These are phyloP conservation scores for Candida khao-thaluensis DNA, from an alignment of 805 yeast species.

Conservation along the genomic window DNA sequence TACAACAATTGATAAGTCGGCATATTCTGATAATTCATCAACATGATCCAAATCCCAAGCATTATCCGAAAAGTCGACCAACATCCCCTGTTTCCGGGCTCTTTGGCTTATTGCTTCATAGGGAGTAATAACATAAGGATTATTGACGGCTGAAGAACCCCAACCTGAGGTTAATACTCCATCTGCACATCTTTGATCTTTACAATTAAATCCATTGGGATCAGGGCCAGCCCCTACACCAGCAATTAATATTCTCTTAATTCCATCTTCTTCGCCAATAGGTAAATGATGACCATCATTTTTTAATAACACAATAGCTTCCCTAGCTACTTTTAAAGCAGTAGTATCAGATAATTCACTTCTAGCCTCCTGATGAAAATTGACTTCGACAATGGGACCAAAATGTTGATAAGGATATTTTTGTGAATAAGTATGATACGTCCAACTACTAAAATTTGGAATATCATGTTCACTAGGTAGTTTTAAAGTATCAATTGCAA, in stretches of 20 bases:
- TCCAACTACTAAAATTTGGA: slow-evolving; percentile 61
- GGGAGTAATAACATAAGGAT: slow-evolving; percentile 59
- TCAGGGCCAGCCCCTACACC: slow-evolving; percentile 55
- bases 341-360: slow-evolving; percentile 46
- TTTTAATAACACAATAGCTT: slow-evolving; percentile 55
- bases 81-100: slow-evolving; percentile 47
- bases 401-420: slow-evolving; percentile 51
- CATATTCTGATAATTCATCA: slow-evolving; percentile 45
- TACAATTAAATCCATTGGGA: slow-evolving; percentile 52
- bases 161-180: slow-evolving; percentile 61
- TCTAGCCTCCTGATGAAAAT: slow-evolving; percentile 55
- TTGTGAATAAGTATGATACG: slow-evolving; percentile 54
- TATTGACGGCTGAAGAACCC: slow-evolving; percentile 62
- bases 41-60: slow-evolving; percentile 46
- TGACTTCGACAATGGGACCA: slow-evolving; percentile 54
- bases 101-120: slow-evolving; percentile 51
- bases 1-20: slow-evolving; percentile 55
- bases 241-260: slow-evolving; percentile 43
- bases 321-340: slow-evolving; percentile 54
- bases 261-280: slow-evolving; percentile 43
- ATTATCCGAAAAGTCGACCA: slow-evolving; percentile 44
- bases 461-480: slow-evolving; percentile 41
- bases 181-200: slow-evolving; percentile 50
- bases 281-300: slow-evolving; percentile 54
- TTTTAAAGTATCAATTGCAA: slow-evolving; percentile 37